Percentiles rank a stretch among this genome's conserved stretches.
phyloP scores from a whole-genome alignment of 2,329 filamentous ascomycete genomes.

The Aspergillus pseudonomiae region DNA sequence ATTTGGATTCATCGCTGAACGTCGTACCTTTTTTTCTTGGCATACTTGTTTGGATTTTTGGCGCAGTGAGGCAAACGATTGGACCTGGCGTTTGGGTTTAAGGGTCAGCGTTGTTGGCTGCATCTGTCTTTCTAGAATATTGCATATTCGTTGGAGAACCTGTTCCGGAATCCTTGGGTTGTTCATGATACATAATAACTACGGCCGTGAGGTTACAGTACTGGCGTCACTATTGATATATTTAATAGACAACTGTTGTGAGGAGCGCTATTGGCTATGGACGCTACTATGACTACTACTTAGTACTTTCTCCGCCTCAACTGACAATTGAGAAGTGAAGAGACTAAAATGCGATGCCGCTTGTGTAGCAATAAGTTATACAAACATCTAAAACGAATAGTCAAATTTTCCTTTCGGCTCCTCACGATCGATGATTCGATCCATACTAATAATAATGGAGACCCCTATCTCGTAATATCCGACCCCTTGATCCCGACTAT shows the following conservation, averaged over 20 bases:
- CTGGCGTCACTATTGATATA: not conserved
- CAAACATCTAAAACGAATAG: slow-evolving; percentile 27
- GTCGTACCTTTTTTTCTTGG: not conserved
- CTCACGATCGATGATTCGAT: slow-evolving; percentile 14
- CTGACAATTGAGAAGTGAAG: not conserved
- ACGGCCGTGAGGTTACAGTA: not conserved
- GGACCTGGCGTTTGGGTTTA: not conserved
- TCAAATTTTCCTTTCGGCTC: slow-evolving; percentile 23
- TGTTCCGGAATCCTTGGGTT: not conserved
- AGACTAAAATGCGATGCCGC: slow-evolving; percentile 12
- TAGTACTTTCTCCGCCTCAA: not conserved
- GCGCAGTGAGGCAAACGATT: not conserved
- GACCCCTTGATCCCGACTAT: not conserved
- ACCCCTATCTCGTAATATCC: slow-evolving; percentile 8
- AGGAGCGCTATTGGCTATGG: not conserved
- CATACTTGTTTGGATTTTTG: not conserved
- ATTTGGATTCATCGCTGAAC: slow-evolving; percentile 1
- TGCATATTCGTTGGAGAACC: not conserved
- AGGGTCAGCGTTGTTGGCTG: not conserved
- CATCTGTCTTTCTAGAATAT: not conserved
- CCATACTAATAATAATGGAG: slow-evolving; percentile 14
- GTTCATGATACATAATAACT: slow-evolving; percentile 1
- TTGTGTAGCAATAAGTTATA: slow-evolving; percentile 24
- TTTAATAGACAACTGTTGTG: not conserved
- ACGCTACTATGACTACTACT: not conserved